These are phyloP conservation scores for Juglanconis sp. DNA, from an alignment of 2,329 filamentous ascomycete genomes.

Conservation along the genomic window DNA sequence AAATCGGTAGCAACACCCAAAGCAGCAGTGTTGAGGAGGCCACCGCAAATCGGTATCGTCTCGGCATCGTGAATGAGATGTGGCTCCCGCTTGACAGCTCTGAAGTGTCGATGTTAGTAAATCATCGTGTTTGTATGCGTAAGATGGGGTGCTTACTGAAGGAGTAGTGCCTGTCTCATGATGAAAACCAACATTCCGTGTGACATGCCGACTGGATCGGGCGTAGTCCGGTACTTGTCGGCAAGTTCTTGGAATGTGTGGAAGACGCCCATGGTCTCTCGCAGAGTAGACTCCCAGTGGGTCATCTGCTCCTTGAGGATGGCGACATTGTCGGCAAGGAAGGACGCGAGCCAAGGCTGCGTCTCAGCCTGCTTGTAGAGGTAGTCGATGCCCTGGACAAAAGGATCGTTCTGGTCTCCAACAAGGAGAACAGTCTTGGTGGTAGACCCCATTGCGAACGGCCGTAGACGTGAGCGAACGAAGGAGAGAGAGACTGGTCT, in stretches of 20 bases:
- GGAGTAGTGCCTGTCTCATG: conserved; percentile 11
- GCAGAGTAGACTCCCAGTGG: conserved; percentile 10
- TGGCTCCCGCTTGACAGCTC: conserved; percentile 7
- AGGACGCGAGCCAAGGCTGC: conserved; percentile 11
- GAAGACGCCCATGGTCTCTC: conserved; percentile 12
- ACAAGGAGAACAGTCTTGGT: conserved; percentile 13
- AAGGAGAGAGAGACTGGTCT: conserved; percentile 3
- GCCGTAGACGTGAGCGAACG: not conserved
- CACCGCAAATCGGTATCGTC: conserved; percentile 9
- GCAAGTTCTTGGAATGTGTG: conserved; percentile 14
- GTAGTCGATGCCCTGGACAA: conserved; percentile 13
- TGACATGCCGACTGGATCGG: conserved; percentile 11
- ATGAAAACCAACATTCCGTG: conserved; percentile 12
- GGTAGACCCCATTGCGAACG: conserved; percentile 10
- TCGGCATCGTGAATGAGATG: conserved; percentile 6
- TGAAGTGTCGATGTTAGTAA: not conserved
- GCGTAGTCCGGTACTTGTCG: conserved; percentile 10
- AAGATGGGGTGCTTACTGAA: not conserved
- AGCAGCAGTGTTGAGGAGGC: conserved; percentile 12
- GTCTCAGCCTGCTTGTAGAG: conserved; percentile 14
- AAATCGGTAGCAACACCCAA: conserved; percentile 6
- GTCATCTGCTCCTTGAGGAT: conserved; percentile 14
- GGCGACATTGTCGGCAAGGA: conserved; percentile 11
- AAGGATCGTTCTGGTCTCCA: conserved; percentile 13
- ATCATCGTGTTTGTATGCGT: too few relatives aligned